Percentiles rank a stretch among this genome's conserved stretches.
Conservation (phyloP, 352 stramenopile species). For the Phytophthora pini region DNA sequence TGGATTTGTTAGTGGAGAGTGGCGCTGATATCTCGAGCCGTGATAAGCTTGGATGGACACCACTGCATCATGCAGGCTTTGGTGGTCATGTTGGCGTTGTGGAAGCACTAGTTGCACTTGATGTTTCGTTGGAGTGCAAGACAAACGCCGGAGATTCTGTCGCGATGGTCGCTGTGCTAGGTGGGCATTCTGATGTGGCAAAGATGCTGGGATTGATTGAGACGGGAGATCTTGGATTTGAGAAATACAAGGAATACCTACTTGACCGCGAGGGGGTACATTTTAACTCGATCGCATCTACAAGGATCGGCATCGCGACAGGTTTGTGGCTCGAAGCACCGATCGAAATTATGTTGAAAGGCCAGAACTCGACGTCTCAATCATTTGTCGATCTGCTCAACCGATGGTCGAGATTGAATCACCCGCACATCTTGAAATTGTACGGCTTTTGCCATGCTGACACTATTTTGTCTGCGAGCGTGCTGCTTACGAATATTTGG, state of each 20-base stretch:
- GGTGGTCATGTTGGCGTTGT: not conserved
- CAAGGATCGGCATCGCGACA: not conserved
- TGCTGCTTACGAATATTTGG: too few relatives aligned
- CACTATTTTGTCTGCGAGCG: constrained; percentile 31
- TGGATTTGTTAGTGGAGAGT: not conserved
- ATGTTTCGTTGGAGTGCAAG: not conserved
- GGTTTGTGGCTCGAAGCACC: constrained; percentile 11
- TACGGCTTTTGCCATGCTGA: constrained; percentile 24
- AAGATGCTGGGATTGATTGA: too few relatives aligned
- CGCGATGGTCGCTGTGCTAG: not conserved
- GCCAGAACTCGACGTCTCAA: not conserved
- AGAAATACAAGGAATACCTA: constrained; percentile 1
- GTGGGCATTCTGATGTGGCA: too few relatives aligned
- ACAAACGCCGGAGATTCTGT: constrained; percentile 7
- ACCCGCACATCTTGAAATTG: constrained; percentile 34
- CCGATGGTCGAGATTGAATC: constrained; percentile 22
- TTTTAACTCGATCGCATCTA: not conserved
- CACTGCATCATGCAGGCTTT: constrained; percentile 12
- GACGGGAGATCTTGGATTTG: not conserved
- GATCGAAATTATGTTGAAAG: constrained; percentile 12
- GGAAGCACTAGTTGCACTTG: not conserved
- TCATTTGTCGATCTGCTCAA: constrained; percentile 19
- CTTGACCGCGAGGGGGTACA: constrained; percentile 9
- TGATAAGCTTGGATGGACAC: constrained; percentile 21
- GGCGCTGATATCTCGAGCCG: not conserved